Conservation (phyloP, 768 basidiomycete species). For the Mycena epipterygia region DNA sequence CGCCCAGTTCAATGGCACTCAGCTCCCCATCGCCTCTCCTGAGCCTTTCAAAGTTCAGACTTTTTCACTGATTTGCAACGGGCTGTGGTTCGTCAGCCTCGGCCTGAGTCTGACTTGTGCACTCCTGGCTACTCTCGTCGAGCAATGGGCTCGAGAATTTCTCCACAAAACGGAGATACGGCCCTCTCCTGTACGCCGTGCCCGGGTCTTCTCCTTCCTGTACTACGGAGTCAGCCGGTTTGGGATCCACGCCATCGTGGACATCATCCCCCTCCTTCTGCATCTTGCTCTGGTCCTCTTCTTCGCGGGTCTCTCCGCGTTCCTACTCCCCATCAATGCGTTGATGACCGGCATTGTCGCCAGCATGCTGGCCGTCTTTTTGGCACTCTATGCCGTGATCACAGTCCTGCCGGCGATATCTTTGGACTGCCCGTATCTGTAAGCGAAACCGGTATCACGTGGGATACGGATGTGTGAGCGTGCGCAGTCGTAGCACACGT, state of each 20-base stretch:
- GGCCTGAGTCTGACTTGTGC: slow-evolving; percentile 9
- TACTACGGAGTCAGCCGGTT: slow-evolving; percentile 4
- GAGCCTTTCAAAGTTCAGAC: neutral
- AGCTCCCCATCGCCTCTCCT: neutral
- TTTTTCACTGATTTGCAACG: neutral
- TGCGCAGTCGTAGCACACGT: no score
- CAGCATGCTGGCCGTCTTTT: neutral
- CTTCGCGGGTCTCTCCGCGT: slow-evolving; percentile 11
- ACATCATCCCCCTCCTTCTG: slow-evolving; percentile 16
- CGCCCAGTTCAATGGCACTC: neutral
- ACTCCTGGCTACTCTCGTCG: slow-evolving; percentile 7
- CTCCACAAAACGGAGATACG: slow-evolving; percentile 7
- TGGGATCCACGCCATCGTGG: slow-evolving; percentile 13
- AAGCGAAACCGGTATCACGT: no score
- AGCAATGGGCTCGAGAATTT: slow-evolving; percentile 11
- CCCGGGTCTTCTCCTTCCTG: slow-evolving; percentile 1
- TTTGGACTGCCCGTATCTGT: slow-evolving; percentile 7
- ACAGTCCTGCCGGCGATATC: slow-evolving; percentile 1
- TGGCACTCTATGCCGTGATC: neutral
- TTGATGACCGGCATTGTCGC: slow-evolving; percentile 1
- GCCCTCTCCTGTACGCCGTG: neutral
- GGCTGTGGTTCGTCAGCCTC: slow-evolving; percentile 12
- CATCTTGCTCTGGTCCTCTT: slow-evolving; percentile 13
- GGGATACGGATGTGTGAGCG: no score
- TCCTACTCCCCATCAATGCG: slow-evolving; percentile 10